phyloP scores from a whole-genome alignment of 2,329 filamentous ascomycete species.

The Xylogone sp. region DNA sequence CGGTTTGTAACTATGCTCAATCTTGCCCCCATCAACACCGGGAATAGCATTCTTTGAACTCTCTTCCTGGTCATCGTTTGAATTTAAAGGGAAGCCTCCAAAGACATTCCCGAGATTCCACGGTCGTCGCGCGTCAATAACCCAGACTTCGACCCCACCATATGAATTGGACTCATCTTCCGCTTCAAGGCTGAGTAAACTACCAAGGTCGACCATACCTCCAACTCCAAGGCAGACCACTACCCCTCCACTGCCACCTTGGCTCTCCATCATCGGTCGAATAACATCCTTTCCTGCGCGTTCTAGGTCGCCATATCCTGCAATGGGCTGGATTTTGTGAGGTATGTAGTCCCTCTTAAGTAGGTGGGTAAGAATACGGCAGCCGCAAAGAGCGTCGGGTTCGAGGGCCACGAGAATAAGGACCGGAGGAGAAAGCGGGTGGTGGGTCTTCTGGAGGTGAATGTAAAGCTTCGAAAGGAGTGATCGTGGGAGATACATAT shows the following conservation, averaged over 20 bases:
- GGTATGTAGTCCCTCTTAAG: conserved; percentile 96
- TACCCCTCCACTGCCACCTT: conserved; percentile 81
- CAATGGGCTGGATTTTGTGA: conserved; percentile 93
- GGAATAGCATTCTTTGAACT: conserved; percentile 43
- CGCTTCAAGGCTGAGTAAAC: conserved; percentile 69
- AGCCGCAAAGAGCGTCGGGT: conserved; percentile 91
- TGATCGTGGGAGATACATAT: conserved; percentile 91
- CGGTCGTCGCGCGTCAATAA: conserved; percentile 84
- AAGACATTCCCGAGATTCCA: conserved; percentile 97
- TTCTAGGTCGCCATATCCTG: conserved; percentile 86
- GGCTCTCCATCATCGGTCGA: conserved; percentile 77
- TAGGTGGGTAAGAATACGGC: conserved; percentile 87
- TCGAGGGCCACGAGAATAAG: conserved; percentile 90
- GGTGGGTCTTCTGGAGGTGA: conserved; percentile 80
- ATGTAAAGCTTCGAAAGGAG: conserved; percentile 89
- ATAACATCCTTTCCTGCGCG: conserved; percentile 76
- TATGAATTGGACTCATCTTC: conserved; percentile 64
- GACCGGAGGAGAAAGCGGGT: conserved; percentile 87
- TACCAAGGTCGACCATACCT: conserved; percentile 82
- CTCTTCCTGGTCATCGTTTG: conserved; percentile 36
- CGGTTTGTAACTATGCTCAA: conserved; percentile 68
- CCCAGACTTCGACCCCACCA: conserved; percentile 90
- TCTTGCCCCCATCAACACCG: conserved; percentile 70
- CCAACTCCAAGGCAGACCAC: conserved; percentile 92
- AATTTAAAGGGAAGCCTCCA: conserved; percentile 59